These are phyloP conservation scores for Phytophthora palmivora DNA, from an alignment of 352 stramenopile species.

Conservation along the genomic window DNA sequence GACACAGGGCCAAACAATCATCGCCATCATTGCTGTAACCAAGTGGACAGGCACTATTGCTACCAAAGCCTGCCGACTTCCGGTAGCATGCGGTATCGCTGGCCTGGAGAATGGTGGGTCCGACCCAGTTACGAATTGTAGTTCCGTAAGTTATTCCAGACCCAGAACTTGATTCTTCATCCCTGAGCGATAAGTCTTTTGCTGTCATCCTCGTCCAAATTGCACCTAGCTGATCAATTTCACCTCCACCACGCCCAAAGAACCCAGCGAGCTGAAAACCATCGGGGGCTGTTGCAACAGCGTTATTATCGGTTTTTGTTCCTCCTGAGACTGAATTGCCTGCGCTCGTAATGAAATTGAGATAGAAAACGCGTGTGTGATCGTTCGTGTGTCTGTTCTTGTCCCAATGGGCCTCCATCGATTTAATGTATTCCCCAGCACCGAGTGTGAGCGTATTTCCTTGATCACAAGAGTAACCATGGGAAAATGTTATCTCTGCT, in stretches of 20 bases:
- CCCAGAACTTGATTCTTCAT: not conserved
- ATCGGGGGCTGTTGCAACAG: constrained; percentile 2
- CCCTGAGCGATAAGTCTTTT: constrained; percentile 5
- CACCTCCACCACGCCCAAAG: constrained; percentile 7
- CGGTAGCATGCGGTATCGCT: not conserved
- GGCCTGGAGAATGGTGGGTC: not conserved
- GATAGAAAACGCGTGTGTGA: constrained; percentile 20
- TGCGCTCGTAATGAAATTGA: constrained; percentile 13
- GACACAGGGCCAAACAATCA: constrained; percentile 40
- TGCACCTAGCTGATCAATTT: constrained; percentile 20
- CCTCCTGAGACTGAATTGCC: constrained; percentile 10
- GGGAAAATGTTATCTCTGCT: not conserved
- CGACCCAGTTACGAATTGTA: not conserved
- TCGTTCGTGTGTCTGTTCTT: constrained; percentile 12
- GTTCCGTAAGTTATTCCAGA: constrained; percentile 1
- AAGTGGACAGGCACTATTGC: not conserved
- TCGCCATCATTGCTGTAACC: not conserved
- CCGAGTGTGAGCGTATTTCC: constrained; percentile 10
- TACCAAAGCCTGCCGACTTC: not conserved
- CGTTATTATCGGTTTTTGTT: not conserved
- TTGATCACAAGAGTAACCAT: constrained; percentile 12
- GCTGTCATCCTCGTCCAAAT: constrained; percentile 24
- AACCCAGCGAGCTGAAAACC: constrained; percentile 20
- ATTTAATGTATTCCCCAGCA: constrained; percentile 10
- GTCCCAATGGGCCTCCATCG: constrained; percentile 17